A percentile compares a stretch with the other conserved stretches of the same genome.
Conservation (phyloP, 192 early-diverging fungal genomes). For the Coemansia interrupta region DNA sequence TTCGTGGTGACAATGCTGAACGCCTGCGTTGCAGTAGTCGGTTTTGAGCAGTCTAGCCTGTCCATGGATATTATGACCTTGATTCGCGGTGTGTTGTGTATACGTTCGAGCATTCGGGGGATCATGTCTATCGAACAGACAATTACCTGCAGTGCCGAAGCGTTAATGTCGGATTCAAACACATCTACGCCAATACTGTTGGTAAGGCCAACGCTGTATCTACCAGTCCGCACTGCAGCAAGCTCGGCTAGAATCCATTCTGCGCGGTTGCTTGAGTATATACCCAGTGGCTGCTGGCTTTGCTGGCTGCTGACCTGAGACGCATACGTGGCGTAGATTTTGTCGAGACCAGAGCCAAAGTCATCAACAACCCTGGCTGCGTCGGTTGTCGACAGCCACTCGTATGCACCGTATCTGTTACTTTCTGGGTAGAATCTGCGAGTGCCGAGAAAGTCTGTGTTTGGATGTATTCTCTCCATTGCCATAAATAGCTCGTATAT, state of each 20-base stretch:
- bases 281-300: constrained; percentile 54
- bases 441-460: constrained; percentile 51
- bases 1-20: constrained; percentile 15
- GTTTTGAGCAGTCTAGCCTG: constrained; percentile 50
- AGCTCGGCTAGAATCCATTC: constrained; percentile 70
- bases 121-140: constrained; percentile 70
- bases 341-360: constrained; percentile 61
- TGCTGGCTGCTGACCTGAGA: background rate
- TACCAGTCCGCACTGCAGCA: constrained; percentile 56
- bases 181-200: constrained; percentile 71
- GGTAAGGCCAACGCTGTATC: constrained; percentile 69
- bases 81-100: constrained; percentile 55
- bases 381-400: constrained; percentile 58
- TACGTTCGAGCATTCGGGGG: constrained; percentile 56
- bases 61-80: constrained; percentile 77
- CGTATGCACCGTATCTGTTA: constrained; percentile 49
- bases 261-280: constrained; percentile 67
- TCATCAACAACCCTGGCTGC: constrained; percentile 53
- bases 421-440: constrained; percentile 55
- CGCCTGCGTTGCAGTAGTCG: constrained; percentile 12
- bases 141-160: constrained; percentile 63
- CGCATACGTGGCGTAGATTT: constrained; percentile 56
- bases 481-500: constrained; percentile 31
- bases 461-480: constrained; percentile 13
- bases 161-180: constrained; percentile 72